phyloP scores from a whole-genome alignment of 2,329 filamentous ascomycete species.

The Phialemonium atrogriseum region DNA sequence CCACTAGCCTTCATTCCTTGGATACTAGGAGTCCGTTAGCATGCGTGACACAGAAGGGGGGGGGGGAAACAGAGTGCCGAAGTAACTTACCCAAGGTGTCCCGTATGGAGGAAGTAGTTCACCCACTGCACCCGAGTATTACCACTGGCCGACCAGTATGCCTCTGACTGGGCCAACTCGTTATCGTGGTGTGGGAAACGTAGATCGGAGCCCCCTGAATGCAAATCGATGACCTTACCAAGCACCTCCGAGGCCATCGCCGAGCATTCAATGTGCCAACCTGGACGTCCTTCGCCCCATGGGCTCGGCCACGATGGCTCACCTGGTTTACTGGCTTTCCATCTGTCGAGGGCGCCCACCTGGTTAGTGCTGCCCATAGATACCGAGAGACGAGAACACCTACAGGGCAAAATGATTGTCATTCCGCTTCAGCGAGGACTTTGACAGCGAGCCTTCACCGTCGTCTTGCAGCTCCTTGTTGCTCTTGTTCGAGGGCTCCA shows the following conservation, averaged over 20 bases:
- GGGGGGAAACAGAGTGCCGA: no score
- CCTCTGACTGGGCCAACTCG: slow-evolving; percentile 64
- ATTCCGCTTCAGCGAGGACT: slow-evolving; percentile 52
- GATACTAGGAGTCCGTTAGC: no score
- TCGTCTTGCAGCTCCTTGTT: slow-evolving; percentile 80
- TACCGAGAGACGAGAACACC: slow-evolving; percentile 1
- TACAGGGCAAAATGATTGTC: slow-evolving; percentile 80
- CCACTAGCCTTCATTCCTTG: slow-evolving; percentile 61
- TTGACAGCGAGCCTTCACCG: slow-evolving; percentile 75
- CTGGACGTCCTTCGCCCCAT: slow-evolving; percentile 60
- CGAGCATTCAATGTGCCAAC: slow-evolving; percentile 70
- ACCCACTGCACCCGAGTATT: slow-evolving; percentile 53
- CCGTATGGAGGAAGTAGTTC: slow-evolving; percentile 70
- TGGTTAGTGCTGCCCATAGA: no score
- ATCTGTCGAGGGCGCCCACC: not conserved
- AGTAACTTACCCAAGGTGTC: no score
- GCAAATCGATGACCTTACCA: slow-evolving; percentile 60
- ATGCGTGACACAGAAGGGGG: no score
- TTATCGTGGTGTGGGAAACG: slow-evolving; percentile 42
- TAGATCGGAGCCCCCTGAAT: slow-evolving; percentile 64
- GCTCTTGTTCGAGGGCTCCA: slow-evolving; percentile 78
- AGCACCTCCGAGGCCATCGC: slow-evolving; percentile 63
- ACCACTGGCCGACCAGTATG: slow-evolving; percentile 46
- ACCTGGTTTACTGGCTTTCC: slow-evolving; percentile 51
- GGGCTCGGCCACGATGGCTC: slow-evolving; percentile 48